A percentile compares a stretch with the other conserved stretches of the same genome.
phyloP scores from a whole-genome alignment of 1,139 yeast genomes.

The Kazachstania sp. region DNA sequence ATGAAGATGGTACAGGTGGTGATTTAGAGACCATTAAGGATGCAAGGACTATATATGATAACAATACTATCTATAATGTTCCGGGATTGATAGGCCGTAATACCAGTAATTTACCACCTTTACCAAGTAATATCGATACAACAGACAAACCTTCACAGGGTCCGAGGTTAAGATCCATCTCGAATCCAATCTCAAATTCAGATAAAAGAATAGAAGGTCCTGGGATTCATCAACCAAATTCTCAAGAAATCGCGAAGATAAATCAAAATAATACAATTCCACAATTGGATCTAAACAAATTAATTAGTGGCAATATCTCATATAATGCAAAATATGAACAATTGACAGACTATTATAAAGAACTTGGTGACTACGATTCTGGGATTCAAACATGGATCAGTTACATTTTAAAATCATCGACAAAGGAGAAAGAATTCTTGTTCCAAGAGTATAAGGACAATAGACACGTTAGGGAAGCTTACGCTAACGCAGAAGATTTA shows the following conservation, averaged over 20 bases:
- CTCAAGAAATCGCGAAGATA: conserved; percentile 12
- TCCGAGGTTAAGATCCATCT: background rate
- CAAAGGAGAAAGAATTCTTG: conserved; percentile 19
- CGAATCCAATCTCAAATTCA: conserved; percentile 1
- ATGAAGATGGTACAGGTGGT: conserved; percentile 16
- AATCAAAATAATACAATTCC: conserved; percentile 17
- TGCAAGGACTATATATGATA: conserved; percentile 31
- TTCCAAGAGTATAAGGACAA: conserved; percentile 29
- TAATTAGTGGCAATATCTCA: conserved; percentile 17
- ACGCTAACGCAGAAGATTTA: conserved; percentile 31
- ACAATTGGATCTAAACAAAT: conserved; percentile 17
- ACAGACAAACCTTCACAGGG: background rate
- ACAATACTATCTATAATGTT: conserved; percentile 30
- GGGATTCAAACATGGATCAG: conserved; percentile 29
- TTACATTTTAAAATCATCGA: conserved; percentile 25
- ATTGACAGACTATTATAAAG: conserved; percentile 16
- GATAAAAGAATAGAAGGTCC: conserved; percentile 9
- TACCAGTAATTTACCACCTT: conserved; percentile 24
- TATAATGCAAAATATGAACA: conserved; percentile 21
- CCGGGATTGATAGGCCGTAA: conserved; percentile 27
- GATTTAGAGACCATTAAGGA: conserved; percentile 30
- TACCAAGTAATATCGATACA: conserved; percentile 19
- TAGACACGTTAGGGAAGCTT: conserved; percentile 30
- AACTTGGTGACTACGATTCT: conserved; percentile 21
- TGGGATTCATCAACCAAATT: conserved; percentile 14